A percentile compares a stretch with the other conserved stretches of the same genome.
These are phyloP conservation scores for Piedraia hortae DNA, from an alignment of 2,329 filamentous ascomycete genomes.

Conservation along the genomic window DNA sequence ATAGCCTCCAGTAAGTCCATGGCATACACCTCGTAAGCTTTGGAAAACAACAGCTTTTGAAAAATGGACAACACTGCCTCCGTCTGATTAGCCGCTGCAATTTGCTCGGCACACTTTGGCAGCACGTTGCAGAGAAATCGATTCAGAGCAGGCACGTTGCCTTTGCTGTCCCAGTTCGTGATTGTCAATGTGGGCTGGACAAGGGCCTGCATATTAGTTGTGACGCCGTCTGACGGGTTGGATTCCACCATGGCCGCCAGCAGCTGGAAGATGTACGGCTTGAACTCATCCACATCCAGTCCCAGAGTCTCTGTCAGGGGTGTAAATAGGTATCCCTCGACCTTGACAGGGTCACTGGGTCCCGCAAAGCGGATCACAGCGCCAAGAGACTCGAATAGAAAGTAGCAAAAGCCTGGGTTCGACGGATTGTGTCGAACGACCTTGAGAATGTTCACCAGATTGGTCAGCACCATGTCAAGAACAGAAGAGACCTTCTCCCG, in stretches of 20 bases:
- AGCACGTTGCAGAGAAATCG: constrained; percentile 66
- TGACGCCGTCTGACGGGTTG: constrained; percentile 51
- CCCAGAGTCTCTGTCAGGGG: constrained; percentile 59
- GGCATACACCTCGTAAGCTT: constrained; percentile 58
- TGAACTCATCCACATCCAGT: constrained; percentile 75
- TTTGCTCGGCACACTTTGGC: constrained; percentile 42
- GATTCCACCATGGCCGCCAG: constrained; percentile 74
- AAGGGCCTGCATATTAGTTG: constrained; percentile 53
- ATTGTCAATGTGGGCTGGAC: constrained; percentile 54
- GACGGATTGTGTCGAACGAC: constrained; percentile 86
- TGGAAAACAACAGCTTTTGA: constrained; percentile 59
- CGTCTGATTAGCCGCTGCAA: constrained; percentile 53
- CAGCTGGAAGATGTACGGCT: constrained; percentile 88
- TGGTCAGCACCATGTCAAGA: constrained; percentile 50
- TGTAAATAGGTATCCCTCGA: constrained; percentile 58
- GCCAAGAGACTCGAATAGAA: constrained; percentile 83
- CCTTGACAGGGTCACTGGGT: constrained; percentile 37
- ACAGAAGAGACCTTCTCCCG: constrained; percentile 52
- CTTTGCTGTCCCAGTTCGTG: constrained; percentile 69
- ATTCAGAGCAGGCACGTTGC: constrained; percentile 76
- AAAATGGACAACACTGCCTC: constrained; percentile 85
- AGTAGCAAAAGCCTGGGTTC: constrained; percentile 96
- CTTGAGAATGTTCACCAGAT: constrained; percentile 68
- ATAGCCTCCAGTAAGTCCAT: constrained; percentile 78
- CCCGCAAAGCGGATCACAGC: constrained; percentile 58